phyloP scores from a whole-genome alignment of 257 asterid genomes.

The Solanum tarijense region DNA sequence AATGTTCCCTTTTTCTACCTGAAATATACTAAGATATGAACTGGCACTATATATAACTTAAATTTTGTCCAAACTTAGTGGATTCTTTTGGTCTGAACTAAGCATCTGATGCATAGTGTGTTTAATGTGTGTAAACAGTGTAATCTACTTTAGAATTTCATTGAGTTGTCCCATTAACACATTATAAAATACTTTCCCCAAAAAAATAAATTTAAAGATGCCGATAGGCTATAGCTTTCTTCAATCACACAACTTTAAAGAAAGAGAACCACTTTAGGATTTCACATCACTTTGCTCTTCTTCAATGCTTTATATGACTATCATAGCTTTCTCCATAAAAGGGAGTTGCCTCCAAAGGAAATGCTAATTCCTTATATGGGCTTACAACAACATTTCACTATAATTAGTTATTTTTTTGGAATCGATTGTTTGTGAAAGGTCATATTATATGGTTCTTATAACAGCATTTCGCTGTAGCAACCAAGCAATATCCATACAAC shows the following conservation, averaged over 20 bases:
- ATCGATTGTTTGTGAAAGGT: background rate
- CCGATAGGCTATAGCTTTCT: background rate
- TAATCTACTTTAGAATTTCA: background rate
- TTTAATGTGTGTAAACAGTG: background rate
- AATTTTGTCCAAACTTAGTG: background rate
- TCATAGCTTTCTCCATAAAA: background rate
- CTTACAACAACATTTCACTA: background rate
- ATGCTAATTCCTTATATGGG: background rate
- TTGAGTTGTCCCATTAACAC: background rate
- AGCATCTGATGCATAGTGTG: background rate
- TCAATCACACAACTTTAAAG: background rate
- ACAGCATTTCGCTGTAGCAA: background rate
- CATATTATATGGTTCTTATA: background rate
- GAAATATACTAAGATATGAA: background rate
- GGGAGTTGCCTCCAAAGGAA: background rate
- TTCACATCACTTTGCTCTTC: background rate
- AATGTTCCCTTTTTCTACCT: too few relatives aligned
- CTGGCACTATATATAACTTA: background rate
- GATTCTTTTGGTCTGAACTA: background rate
- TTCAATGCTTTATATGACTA: background rate
- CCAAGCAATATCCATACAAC: background rate
- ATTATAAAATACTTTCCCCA: background rate
- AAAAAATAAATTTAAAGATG: background rate
- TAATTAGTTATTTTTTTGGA: too few relatives aligned
- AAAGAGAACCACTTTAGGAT: background rate